A percentile compares a stretch with the other conserved stretches of the same genome.
Evolutionary conservation across 768 basidiomycete species (phyloP).

Genomic region (Leccinellum rugosiceps): DNA sequence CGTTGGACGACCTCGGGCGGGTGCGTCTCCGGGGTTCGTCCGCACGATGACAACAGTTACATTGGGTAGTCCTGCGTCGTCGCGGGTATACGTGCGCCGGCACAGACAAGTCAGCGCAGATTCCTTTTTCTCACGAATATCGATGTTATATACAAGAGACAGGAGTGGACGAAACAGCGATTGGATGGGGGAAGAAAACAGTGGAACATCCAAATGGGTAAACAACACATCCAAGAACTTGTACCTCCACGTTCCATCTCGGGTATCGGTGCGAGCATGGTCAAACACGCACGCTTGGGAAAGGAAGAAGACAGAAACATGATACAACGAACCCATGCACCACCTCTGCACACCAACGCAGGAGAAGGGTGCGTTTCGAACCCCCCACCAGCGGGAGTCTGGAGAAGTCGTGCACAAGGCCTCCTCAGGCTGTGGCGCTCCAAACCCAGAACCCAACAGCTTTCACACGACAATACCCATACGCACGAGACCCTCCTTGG

Average conservation of each 20-base stretch:
- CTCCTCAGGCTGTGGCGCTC: neutral
- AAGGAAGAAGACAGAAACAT: neutral
- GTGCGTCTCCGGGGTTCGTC: conserved; percentile 21
- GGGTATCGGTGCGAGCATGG: neutral
- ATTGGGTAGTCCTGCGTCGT: neutral
- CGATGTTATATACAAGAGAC: neutral
- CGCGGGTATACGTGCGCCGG: neutral
- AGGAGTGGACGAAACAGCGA: too few species aligned
- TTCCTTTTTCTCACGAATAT: neutral
- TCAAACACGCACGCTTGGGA: neutral
- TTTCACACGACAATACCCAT: conserved; percentile 51
- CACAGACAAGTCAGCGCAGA: neutral
- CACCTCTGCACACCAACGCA: conserved; percentile 63
- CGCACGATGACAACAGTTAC: neutral
- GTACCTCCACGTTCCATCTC: conserved; percentile 3
- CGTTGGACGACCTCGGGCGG: conserved; percentile 59
- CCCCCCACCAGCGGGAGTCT: conserved; percentile 52
- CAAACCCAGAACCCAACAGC: neutral
- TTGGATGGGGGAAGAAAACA: neutral
- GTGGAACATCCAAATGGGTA: neutral
- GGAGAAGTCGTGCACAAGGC: conserved; percentile 51
- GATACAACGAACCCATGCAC: conserved; percentile 37
- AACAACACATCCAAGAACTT: neutral
- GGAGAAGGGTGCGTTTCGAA: conserved; percentile 30
- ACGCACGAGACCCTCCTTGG: conserved; percentile 63